phyloP scores from a whole-genome alignment of 2,329 filamentous ascomycete genomes.

The Alternaria arbusti region DNA sequence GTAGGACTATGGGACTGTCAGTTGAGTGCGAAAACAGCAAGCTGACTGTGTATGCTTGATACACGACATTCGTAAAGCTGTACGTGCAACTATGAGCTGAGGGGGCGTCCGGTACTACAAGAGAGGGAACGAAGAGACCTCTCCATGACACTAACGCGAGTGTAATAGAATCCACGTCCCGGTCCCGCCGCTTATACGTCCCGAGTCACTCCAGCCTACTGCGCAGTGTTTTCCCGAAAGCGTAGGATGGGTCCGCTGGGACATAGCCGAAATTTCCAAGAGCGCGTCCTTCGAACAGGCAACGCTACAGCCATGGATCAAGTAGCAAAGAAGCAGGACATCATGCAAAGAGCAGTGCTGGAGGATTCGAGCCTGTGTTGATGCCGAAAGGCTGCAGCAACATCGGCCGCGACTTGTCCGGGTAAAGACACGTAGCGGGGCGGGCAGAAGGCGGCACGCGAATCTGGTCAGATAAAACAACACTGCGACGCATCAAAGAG shows the following conservation, averaged over 20 bases:
- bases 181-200: not conserved
- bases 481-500: not conserved
- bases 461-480: not conserved
- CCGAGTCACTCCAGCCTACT: not conserved
- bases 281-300: not conserved
- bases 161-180: not conserved
- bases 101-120: not conserved
- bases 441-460: not conserved
- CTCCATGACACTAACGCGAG: not conserved
- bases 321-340: not conserved
- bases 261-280: not conserved
- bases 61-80: not conserved
- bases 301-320: not conserved
- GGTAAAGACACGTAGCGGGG: conserved; percentile 12
- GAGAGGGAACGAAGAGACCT: not conserved
- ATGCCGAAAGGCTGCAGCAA: not conserved
- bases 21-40: not conserved
- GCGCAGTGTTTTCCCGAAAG: not conserved
- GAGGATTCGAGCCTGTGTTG: not conserved
- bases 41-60: not conserved
- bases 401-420: not conserved
- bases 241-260: not conserved
- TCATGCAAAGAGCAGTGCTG: not conserved
- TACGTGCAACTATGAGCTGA: not conserved
- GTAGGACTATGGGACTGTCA: not conserved